A percentile compares a stretch with the other conserved stretches of the same genome.
phyloP scores from a whole-genome alignment of 192 early-diverging fungal genomes.

The Borealophlyctis nickersoniae region DNA sequence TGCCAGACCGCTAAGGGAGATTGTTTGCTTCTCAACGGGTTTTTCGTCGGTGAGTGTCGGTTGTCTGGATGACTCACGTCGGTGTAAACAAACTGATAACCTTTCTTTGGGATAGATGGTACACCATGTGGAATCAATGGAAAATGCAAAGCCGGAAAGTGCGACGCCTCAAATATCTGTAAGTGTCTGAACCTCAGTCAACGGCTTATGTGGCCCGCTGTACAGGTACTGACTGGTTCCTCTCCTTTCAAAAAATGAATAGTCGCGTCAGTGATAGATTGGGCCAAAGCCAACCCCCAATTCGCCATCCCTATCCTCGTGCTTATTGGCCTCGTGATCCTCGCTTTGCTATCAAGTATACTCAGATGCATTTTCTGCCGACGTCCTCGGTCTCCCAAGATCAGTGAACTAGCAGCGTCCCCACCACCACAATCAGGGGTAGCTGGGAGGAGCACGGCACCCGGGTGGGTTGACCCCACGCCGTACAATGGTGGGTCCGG shows the following conservation, averaged over 20 bases:
- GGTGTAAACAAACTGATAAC: not conserved
- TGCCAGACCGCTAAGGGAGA: conserved; percentile 24
- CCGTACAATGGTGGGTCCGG: conserved; percentile 38
- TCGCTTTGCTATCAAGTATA: conserved; percentile 20
- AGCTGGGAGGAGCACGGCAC: not conserved
- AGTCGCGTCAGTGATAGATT: conserved; percentile 30
- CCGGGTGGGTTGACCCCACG: conserved; percentile 28
- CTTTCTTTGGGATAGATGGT: conserved; percentile 21
- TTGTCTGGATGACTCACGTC: conserved; percentile 1
- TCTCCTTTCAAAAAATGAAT: too few relatives aligned
- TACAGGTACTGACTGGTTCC: conserved; percentile 6
- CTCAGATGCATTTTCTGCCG: conserved; percentile 26
- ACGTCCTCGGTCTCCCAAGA: not conserved
- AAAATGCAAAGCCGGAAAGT: conserved; percentile 27
- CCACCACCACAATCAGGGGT: not conserved
- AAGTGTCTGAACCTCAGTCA: not conserved
- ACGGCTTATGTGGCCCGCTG: conserved; percentile 8
- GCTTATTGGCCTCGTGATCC: conserved; percentile 29
- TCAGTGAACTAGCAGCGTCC: not conserved
- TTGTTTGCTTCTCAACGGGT: conserved; percentile 36
- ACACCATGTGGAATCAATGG: conserved; percentile 37
- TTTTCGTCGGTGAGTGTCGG: conserved; percentile 24
- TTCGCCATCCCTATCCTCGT: conserved; percentile 38
- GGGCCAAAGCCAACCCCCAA: conserved; percentile 28
- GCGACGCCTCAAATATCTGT: conserved; percentile 22